Conservation (phyloP, 2,329 filamentous ascomycete species). For the Dactylellina cionopaga region DNA sequence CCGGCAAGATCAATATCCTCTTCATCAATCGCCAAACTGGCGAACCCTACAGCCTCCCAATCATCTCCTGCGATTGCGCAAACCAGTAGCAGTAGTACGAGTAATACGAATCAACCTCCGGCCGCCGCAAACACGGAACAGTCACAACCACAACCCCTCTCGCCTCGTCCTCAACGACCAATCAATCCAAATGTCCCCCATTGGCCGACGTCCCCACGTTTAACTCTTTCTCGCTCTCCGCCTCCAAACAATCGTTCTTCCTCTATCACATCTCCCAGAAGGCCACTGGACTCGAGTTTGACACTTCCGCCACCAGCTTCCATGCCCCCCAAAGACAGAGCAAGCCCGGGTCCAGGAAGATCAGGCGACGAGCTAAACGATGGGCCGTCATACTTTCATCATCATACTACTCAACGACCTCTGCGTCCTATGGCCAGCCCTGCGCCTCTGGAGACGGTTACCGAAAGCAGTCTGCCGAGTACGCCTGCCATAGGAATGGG, state of each 20-base stretch:
- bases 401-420: conserved; percentile 43
- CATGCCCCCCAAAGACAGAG: conserved; percentile 34
- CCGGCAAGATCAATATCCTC: conserved; percentile 50
- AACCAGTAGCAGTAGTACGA: conserved; percentile 14
- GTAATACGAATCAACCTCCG: conserved; percentile 10
- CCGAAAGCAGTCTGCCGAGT: conserved; percentile 83
- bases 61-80: conserved; percentile 48
- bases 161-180: conserved; percentile 48
- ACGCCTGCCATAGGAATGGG: conserved; percentile 69
- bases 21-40: conserved; percentile 44
- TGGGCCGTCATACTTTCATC: conserved; percentile 46
- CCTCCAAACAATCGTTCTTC: conserved; percentile 55
- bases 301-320: conserved; percentile 53
- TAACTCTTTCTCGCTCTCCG: conserved; percentile 55
- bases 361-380: conserved; percentile 52
- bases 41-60: conserved; percentile 31
- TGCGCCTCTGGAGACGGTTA: conserved; percentile 81
- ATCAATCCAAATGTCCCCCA: conserved; percentile 55
- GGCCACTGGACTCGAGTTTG: conserved; percentile 49
- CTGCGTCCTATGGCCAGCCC: conserved; percentile 63
- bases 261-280: conserved; percentile 53
- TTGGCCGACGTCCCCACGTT: conserved; percentile 56
- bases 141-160: conserved; percentile 43
- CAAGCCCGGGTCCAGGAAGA: conserved; percentile 52
- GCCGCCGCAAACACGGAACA: conserved; percentile 21